A percentile compares a stretch with the other conserved stretches of the same genome.
Evolutionary conservation across 2,329 filamentous ascomycete species (phyloP).

Genomic region (Atkinsonella texensis): DNA sequence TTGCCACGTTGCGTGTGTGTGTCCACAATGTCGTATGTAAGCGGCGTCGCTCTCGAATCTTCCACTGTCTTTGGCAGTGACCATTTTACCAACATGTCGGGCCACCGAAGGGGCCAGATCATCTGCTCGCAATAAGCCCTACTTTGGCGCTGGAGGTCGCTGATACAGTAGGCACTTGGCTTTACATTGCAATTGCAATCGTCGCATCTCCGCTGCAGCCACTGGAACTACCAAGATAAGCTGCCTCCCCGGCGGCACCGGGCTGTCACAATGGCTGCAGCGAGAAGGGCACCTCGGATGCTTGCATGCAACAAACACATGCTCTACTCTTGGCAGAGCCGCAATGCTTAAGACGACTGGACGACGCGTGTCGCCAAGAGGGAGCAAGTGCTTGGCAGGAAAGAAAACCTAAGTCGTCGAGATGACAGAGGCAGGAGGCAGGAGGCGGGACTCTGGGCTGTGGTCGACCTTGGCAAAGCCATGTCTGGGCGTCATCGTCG

Average conservation of each 20-base stretch:
- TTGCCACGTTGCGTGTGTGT: not conserved
- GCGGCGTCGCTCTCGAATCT: no score
- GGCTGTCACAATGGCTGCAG: not conserved
- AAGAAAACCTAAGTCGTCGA: not conserved
- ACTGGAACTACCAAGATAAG: not conserved
- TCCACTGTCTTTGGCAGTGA: not conserved
- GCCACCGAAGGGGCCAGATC: not conserved
- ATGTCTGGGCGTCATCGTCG: not conserved
- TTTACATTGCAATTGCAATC: not conserved
- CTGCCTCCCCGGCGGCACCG: not conserved
- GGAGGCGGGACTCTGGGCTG: not conserved
- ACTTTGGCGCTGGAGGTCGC: not conserved
- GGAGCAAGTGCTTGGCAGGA: not conserved
- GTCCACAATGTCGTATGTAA: no score
- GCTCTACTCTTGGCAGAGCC: not conserved
- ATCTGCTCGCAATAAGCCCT: not conserved
- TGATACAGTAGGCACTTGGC: not conserved
- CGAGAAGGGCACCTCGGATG: not conserved
- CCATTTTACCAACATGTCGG: not conserved
- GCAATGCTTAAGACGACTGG: not conserved
- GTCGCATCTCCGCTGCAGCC: not conserved
- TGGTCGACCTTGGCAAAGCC: not conserved
- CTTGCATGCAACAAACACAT: not conserved
- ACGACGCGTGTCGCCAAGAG: conserved; percentile 4
- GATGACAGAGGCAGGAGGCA: not conserved